Evolutionary conservation across 2,329 filamentous ascomycete genomes (phyloP).

Genomic region (Periglandula ipomoeae): DNA sequence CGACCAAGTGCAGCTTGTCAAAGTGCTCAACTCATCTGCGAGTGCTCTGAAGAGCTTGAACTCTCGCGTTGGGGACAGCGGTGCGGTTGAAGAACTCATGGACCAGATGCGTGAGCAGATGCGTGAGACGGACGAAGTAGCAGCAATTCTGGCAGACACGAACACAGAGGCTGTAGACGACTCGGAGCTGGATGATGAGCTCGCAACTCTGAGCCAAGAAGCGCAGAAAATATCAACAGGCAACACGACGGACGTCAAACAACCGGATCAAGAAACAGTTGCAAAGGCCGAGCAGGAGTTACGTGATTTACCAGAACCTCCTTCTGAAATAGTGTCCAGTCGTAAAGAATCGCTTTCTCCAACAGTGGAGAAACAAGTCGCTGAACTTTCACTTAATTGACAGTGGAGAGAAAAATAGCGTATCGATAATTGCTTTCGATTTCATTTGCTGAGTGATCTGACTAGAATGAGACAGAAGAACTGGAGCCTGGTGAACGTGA

Average conservation of each 20-base stretch:
- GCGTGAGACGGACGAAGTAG: slow-evolving; percentile 72
- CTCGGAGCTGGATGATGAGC: slow-evolving; percentile 76
- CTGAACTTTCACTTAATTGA: slow-evolving; percentile 16
- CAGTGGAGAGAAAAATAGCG: background rate
- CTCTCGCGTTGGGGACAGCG: slow-evolving; percentile 64
- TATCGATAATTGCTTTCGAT: background rate
- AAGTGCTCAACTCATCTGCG: slow-evolving; percentile 71
- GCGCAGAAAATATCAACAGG: slow-evolving; percentile 39
- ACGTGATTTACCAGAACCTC: slow-evolving; percentile 37
- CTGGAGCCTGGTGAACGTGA: background rate
- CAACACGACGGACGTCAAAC: slow-evolving; percentile 35
- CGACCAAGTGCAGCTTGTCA: slow-evolving; percentile 75
- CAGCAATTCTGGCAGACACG: slow-evolving; percentile 61
- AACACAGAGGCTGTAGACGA: slow-evolving; percentile 57
- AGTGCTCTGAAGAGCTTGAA: slow-evolving; percentile 66
- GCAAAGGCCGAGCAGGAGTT: slow-evolving; percentile 43
- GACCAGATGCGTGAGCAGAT: slow-evolving; percentile 72
- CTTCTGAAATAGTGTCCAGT: slow-evolving; percentile 25
- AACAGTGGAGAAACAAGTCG: slow-evolving; percentile 30
- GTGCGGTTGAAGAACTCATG: slow-evolving; percentile 66
- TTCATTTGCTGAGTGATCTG: background rate
- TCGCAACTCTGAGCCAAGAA: slow-evolving; percentile 62
- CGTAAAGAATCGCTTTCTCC: slow-evolving; percentile 19
- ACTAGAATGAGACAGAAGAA: background rate
- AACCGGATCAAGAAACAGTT: slow-evolving; percentile 30